These are phyloP conservation scores for Zopfochytrium polystomum DNA, from an alignment of 371 early-diverging fungal genomes.

Conservation along the genomic window DNA sequence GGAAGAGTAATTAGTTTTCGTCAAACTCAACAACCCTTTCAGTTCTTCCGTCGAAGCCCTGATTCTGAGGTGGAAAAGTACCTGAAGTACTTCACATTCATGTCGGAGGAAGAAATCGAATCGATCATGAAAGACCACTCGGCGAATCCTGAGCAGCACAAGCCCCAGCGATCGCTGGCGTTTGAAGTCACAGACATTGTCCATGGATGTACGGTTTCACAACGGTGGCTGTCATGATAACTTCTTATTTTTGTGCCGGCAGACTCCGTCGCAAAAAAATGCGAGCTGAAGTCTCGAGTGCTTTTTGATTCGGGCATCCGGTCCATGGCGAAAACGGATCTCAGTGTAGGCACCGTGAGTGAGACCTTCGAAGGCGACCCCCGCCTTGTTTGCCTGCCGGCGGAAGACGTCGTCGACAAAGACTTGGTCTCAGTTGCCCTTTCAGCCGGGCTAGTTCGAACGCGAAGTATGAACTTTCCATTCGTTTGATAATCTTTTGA, in stretches of 20 bases:
- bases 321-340: slow-evolving; percentile 30
- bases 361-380: slow-evolving; percentile 69
- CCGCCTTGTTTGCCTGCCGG: slow-evolving; percentile 52
- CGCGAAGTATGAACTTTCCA: slow-evolving; percentile 47
- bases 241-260: slow-evolving; percentile 1
- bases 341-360: slow-evolving; percentile 57
- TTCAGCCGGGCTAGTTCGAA: slow-evolving; percentile 58
- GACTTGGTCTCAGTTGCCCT: slow-evolving; percentile 61
- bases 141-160: slow-evolving; percentile 59
- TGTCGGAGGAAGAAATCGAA: slow-evolving; percentile 58
- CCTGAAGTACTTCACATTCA: slow-evolving; percentile 77
- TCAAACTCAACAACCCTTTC: too few relatives aligned
- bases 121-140: slow-evolving; percentile 63
- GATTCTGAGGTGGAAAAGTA: slow-evolving; percentile 77
- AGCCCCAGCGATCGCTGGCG: slow-evolving; percentile 75
- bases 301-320: slow-evolving; percentile 55
- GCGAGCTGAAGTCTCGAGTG: slow-evolving; percentile 66
- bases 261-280: slow-evolving; percentile 59
- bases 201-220: slow-evolving; percentile 66
- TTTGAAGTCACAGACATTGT: slow-evolving; percentile 83
- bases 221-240: neutral
- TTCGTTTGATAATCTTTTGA: slow-evolving; percentile 1
- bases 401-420: slow-evolving; percentile 43
- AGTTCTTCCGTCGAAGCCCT: slow-evolving; percentile 79
- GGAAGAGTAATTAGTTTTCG: neutral